A percentile compares a stretch with the other conserved stretches of the same genome.
phyloP scores from a whole-genome alignment of 345 rosid species.

The Camelina hispida region DNA sequence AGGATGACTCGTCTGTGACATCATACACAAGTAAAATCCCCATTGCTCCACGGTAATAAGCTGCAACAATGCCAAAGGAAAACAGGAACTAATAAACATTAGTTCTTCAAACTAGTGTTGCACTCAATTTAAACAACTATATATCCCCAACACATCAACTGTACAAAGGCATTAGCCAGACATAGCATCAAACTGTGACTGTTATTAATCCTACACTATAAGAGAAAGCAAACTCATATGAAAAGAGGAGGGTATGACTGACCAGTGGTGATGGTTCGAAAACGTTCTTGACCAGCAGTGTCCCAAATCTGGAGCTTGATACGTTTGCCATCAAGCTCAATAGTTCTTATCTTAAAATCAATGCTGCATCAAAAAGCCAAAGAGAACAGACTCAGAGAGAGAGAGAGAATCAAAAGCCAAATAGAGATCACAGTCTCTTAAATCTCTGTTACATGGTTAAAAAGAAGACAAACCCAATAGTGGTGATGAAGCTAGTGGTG shows the following conservation, averaged over 20 bases:
- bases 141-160: not conserved
- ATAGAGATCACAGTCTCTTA: conserved; percentile 8
- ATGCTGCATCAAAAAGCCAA: conserved; percentile 53
- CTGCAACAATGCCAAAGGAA: conserved; percentile 47
- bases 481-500: conserved; percentile 96
- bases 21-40: conserved; percentile 90
- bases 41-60: conserved; percentile 94
- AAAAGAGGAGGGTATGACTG: conserved; percentile 32
- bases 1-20: conserved; percentile 91
- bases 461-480: conserved; percentile 72
- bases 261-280: conserved; percentile 91
- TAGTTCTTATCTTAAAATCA: conserved; percentile 85
- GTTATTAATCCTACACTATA: not conserved
- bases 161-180: conserved; percentile 16
- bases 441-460: not conserved
- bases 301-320: conserved; percentile 85
- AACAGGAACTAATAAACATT: conserved; percentile 1
- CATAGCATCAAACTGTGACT: conserved; percentile 3
- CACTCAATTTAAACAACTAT: not conserved
- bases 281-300: conserved; percentile 88
- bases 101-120: not conserved
- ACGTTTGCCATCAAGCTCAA: conserved; percentile 78
- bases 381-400: not conserved
- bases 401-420: not conserved
- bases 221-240: too few species aligned